These are phyloP conservation scores for Rosa multiflora DNA, from an alignment of 306 rosid genomes.

Conservation along the genomic window DNA sequence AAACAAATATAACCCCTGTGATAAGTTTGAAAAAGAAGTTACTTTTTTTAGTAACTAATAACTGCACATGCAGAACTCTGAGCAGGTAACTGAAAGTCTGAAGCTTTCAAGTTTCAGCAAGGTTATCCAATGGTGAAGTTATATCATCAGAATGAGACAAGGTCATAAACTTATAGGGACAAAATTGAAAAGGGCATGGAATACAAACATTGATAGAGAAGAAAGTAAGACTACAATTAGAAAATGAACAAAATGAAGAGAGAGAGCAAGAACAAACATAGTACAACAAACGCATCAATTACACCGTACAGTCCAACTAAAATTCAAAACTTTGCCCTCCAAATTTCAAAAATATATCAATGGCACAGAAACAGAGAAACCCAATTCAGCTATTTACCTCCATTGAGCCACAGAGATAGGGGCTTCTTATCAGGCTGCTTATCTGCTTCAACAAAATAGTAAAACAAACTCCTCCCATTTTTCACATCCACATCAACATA, in stretches of 20 bases:
- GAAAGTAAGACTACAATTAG: background rate
- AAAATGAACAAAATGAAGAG: background rate
- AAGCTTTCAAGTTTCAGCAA: background rate
- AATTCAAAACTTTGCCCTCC: no score
- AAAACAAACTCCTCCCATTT: slow-evolving; percentile 80
- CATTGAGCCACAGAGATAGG: slow-evolving; percentile 92
- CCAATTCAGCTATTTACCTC: slow-evolving; percentile 46
- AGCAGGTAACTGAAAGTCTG: background rate
- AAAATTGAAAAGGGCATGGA: background rate
- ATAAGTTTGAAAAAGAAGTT: background rate
- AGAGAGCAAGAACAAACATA: no score
- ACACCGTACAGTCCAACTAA: no score
- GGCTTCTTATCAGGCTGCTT: slow-evolving; percentile 45
- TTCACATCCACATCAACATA: slow-evolving; percentile 80
- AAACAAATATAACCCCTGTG: background rate
- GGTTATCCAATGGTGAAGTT: background rate
- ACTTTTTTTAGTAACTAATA: background rate
- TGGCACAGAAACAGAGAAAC: no score
- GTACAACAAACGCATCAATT: no score
- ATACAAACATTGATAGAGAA: background rate
- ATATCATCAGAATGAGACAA: background rate
- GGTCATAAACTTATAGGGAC: background rate
- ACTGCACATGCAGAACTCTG: background rate
- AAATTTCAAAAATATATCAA: no score
- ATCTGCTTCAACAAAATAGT: slow-evolving; percentile 84